These are phyloP conservation scores for Schizosaccharomyces cryophilus DNA, from an alignment of 805 yeast species.

Conservation along the genomic window DNA sequence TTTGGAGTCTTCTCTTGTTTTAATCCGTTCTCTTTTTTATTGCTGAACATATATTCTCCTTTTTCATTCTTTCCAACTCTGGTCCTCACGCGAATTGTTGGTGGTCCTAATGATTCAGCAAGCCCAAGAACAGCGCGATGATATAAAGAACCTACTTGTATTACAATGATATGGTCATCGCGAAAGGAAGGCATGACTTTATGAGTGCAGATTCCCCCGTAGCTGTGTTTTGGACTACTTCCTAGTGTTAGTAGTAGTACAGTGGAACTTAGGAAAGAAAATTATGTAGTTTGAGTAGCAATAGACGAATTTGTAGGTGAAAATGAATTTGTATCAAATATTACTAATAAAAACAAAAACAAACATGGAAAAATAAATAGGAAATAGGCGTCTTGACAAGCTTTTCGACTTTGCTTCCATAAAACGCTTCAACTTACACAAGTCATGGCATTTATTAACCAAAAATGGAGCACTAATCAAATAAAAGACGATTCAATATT, in stretches of 20 bases:
- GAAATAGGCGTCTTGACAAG: no score
- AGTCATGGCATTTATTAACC: no score
- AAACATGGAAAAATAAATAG: no score
- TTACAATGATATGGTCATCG: constrained; percentile 1
- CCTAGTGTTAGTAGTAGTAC: not conserved
- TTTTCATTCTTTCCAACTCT: not conserved
- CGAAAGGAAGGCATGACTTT: not conserved
- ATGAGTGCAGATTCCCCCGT: not conserved
- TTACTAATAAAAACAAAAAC: no score
- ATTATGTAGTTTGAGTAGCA: no score
- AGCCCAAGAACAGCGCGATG: not conserved
- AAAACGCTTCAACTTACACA: no score
- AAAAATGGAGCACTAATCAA: no score
- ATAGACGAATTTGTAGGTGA: no score
- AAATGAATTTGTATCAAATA: no score
- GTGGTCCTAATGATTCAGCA: not conserved
- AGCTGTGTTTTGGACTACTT: not conserved
- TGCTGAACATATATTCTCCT: not conserved
- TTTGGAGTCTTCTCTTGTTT: not conserved
- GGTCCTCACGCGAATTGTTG: not conserved
- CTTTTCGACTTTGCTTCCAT: no score
- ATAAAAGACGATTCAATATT: no score
- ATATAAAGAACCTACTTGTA: not conserved
- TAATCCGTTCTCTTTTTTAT: not conserved
- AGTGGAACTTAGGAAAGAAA: not conserved